Percentiles rank a stretch among this genome's conserved stretches.
These are phyloP conservation scores for Fusarium stilboides DNA, from an alignment of 2,329 filamentous ascomycete species.

Conservation along the genomic window DNA sequence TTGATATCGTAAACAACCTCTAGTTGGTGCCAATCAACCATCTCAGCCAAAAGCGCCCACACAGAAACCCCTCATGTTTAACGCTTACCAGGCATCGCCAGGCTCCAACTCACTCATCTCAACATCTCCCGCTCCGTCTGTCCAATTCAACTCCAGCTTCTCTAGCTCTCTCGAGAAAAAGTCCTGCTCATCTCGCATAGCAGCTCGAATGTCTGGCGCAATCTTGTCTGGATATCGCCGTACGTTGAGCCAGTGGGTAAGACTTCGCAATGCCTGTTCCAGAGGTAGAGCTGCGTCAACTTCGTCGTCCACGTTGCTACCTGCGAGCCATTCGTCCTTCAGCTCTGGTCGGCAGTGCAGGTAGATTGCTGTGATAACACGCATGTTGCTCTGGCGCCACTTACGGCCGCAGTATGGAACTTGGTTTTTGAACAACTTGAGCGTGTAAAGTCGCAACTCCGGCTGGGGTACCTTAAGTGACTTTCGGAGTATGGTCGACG, in stretches of 20 bases:
- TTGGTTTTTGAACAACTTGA: slow-evolving; percentile 99
- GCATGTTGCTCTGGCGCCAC: slow-evolving; percentile 98
- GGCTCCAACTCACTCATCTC: slow-evolving; percentile 55
- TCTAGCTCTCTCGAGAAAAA: slow-evolving; percentile 86
- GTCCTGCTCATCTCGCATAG: slow-evolving; percentile 80
- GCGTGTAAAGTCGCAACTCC: slow-evolving; percentile 89
- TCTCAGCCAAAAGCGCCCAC: slow-evolving; percentile 12
- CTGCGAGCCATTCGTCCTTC: slow-evolving; percentile 94
- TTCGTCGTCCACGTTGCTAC: slow-evolving; percentile 91
- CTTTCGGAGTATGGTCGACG: slow-evolving; percentile 91
- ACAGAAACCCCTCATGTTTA: slow-evolving; percentile 16
- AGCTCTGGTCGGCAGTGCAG: slow-evolving; percentile 93
- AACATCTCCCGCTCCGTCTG: slow-evolving; percentile 57
- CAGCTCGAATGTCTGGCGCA: slow-evolving; percentile 69
- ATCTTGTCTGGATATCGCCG: slow-evolving; percentile 86
- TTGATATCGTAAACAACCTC: slow-evolving; percentile 9
- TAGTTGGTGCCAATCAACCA: background rate
- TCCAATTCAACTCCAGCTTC: slow-evolving; percentile 73
- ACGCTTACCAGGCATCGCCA: slow-evolving; percentile 48
- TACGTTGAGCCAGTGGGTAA: slow-evolving; percentile 97
- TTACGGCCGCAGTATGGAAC: slow-evolving; percentile 98
- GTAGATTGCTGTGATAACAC: slow-evolving; percentile 97
- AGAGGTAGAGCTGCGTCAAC: slow-evolving; percentile 93
- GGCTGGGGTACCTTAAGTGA: slow-evolving; percentile 91
- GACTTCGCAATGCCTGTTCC: slow-evolving; percentile 88